phyloP scores from a whole-genome alignment of 345 rosid genomes.

The Geranium rotundifolium region DNA sequence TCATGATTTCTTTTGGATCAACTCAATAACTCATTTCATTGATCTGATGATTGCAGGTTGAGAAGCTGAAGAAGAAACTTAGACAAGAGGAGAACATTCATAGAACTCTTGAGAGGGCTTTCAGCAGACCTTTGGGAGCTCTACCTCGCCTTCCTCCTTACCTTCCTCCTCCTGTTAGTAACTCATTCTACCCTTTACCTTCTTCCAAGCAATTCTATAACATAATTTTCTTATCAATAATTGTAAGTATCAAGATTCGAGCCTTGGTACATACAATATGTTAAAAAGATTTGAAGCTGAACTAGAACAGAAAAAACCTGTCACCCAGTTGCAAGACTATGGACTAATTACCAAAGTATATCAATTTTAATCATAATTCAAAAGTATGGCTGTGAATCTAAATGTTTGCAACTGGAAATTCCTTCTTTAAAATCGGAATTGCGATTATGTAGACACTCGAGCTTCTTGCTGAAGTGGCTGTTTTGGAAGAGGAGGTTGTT shows the following conservation, averaged over 20 bases:
- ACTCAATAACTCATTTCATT: background rate
- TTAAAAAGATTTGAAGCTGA: too few relatives aligned
- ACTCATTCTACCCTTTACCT: conserved; percentile 10
- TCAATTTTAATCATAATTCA: too few relatives aligned
- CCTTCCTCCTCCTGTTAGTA: conserved; percentile 71
- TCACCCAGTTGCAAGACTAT: too few relatives aligned
- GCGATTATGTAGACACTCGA: conserved; percentile 48
- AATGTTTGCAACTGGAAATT: background rate
- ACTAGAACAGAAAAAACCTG: too few relatives aligned
- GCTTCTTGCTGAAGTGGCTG: conserved; percentile 95
- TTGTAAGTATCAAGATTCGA: too few relatives aligned
- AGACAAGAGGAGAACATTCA: conserved; percentile 74
- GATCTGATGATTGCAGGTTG: conserved; percentile 40
- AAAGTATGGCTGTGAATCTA: background rate
- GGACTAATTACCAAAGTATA: too few relatives aligned
- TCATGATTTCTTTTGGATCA: background rate
- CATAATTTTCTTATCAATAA: too few relatives aligned
- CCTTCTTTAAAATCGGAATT: conserved; percentile 12
- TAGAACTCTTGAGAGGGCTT: conserved; percentile 81
- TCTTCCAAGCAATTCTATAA: background rate
- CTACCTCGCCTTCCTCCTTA: conserved; percentile 91
- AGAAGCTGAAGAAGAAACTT: conserved; percentile 72
- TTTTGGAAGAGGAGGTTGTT: conserved; percentile 77
- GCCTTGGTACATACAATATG: too few relatives aligned
- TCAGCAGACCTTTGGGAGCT: conserved; percentile 75